Evolutionary conservation across 1,284 basidiomycete species (phyloP).

Genomic region (Ustilago nuda): DNA sequence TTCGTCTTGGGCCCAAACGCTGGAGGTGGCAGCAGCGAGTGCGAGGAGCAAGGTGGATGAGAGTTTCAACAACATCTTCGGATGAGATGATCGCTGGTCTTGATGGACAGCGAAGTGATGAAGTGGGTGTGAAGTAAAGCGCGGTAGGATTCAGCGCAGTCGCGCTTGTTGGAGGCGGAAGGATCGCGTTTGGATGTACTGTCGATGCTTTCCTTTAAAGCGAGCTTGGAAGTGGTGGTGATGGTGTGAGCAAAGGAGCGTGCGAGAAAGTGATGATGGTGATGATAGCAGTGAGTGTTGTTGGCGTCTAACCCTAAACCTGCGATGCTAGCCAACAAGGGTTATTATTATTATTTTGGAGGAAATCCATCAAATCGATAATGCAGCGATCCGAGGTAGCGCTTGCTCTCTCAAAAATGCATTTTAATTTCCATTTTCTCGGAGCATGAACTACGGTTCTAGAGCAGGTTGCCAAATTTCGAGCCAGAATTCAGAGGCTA

Average conservation of each 20-base stretch:
- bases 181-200: no score
- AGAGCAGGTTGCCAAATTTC: no score
- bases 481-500: no score
- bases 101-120: not conserved
- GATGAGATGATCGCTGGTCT: not conserved
- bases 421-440: no score
- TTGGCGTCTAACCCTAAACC: no score
- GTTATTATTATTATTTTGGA: not conserved
- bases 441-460: no score
- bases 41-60: not conserved
- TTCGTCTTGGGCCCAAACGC: slow-evolving; percentile 16
- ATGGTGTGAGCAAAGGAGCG: not conserved
- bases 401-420: not conserved
- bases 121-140: not conserved
- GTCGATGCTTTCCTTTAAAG: no score
- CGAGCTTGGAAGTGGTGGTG: not conserved
- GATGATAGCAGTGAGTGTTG: not conserved
- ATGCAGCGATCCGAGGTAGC: slow-evolving; percentile 10
- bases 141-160: no score
- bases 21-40: slow-evolving; percentile 7
- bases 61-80: not conserved
- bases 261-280: not conserved
- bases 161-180: no score
- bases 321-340: not conserved
- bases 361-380: not conserved